Percentiles rank a stretch among this genome's conserved stretches.
Conservation (phyloP, 768 basidiomycete species). For the Lactifluus rugatus region DNA sequence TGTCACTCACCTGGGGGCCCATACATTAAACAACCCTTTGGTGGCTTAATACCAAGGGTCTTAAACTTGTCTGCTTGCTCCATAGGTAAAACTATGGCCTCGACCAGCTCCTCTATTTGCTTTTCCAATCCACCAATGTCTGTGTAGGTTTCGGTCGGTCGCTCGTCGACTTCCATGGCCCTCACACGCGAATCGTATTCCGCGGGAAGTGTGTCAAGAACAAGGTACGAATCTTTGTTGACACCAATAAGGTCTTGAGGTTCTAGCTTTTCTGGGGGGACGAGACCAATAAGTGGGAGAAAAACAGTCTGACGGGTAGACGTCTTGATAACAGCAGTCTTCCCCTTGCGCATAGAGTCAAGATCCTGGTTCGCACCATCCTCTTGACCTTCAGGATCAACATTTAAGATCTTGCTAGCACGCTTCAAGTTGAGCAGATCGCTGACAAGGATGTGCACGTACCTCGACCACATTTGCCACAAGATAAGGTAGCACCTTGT, state of each 20-base stretch:
- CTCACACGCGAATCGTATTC: conserved; percentile 98
- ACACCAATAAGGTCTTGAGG: conserved; percentile 96
- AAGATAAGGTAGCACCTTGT: conserved; percentile 96
- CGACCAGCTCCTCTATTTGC: conserved; percentile 97
- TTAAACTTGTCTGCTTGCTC: conserved; percentile 98
- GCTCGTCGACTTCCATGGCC: conserved; percentile 99
- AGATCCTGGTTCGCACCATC: conserved; percentile 94
- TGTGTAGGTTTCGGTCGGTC: conserved; percentile 94
- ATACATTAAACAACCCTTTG: conserved; percentile 98
- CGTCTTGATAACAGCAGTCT: conserved; percentile 98
- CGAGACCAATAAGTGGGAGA: conserved; percentile 94
- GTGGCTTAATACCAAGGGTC: conserved; percentile 93
- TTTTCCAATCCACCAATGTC: conserved; percentile 98
- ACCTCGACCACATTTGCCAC: conserved; percentile 98
- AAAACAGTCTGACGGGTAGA: conserved; percentile 98
- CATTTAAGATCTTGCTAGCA: conserved; percentile 67
- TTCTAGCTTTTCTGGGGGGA: conserved; percentile 80
- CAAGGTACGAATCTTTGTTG: conserved; percentile 98
- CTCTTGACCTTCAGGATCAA: conserved; percentile 88
- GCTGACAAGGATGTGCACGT: conserved; percentile 20
- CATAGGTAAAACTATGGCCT: conserved; percentile 98
- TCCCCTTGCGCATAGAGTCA: conserved; percentile 92
- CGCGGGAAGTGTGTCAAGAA: conserved; percentile 89
- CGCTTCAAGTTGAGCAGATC: background rate
- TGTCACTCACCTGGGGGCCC: conserved; percentile 78